A percentile compares a stretch with the other conserved stretches of the same genome.
Conservation (phyloP, 2,329 filamentous ascomycete species). For the Neofusicoccum laricinum region DNA sequence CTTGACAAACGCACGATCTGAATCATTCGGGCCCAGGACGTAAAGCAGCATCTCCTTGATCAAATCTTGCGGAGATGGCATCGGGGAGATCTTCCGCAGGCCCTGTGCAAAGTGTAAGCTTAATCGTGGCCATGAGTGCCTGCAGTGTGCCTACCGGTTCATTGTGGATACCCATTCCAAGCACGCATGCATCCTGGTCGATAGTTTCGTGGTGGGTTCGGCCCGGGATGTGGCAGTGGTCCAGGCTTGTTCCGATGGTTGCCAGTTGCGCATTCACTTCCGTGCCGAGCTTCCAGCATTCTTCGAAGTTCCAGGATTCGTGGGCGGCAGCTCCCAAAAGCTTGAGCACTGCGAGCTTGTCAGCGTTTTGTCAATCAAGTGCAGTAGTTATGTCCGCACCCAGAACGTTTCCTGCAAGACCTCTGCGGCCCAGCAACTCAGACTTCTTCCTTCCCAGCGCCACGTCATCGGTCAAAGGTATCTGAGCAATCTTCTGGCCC, state of each 20-base stretch:
- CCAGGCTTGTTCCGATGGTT: slow-evolving; percentile 50
- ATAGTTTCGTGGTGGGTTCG: slow-evolving; percentile 50
- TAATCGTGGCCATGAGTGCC: too few relatives aligned
- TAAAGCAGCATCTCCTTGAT: slow-evolving; percentile 48
- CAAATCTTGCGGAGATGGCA: slow-evolving; percentile 49
- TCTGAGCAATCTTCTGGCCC: slow-evolving; percentile 45
- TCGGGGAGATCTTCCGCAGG: slow-evolving; percentile 44
- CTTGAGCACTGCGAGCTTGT: slow-evolving; percentile 41
- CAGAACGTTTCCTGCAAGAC: slow-evolving; percentile 47
- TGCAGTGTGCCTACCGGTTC: slow-evolving; percentile 40
- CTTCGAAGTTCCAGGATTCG: slow-evolving; percentile 44
- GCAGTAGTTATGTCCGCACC: neutral
- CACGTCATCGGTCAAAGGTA: slow-evolving; percentile 50
- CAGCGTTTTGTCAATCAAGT: slow-evolving; percentile 8
- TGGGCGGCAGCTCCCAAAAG: slow-evolving; percentile 47
- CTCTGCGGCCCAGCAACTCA: slow-evolving; percentile 48
- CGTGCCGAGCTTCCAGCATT: slow-evolving; percentile 44
- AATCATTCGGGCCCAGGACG: slow-evolving; percentile 47
- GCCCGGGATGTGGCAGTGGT: slow-evolving; percentile 54
- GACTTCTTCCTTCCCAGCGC: slow-evolving; percentile 49
- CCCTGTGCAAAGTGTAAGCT: slow-evolving; percentile 28
- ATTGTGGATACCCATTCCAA: slow-evolving; percentile 52
- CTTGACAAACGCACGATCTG: slow-evolving; percentile 49
- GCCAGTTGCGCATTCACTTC: slow-evolving; percentile 46
- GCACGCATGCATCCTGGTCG: slow-evolving; percentile 35